phyloP scores from a whole-genome alignment of 73 alveolate genomes.

The Symbiodinium natans region DNA sequence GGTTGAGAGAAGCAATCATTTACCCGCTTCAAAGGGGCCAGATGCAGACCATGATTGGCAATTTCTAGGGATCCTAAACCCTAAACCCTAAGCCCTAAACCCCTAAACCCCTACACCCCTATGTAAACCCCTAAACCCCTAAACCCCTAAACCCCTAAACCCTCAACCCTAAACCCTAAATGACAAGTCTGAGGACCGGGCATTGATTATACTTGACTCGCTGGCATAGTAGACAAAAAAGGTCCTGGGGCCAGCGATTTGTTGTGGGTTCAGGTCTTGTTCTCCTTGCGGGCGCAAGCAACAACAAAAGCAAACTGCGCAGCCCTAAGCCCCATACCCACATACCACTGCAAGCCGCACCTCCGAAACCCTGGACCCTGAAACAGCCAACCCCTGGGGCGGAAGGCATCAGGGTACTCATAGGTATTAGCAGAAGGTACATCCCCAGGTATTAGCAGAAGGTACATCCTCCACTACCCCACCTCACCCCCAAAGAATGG shows the following conservation, averaged over 20 bases:
- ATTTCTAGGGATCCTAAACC: no score
- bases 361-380: background rate
- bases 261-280: background rate
- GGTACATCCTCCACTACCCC: no score
- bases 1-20: no score
- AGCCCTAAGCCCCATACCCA: background rate
- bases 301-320: background rate
- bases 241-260: background rate
- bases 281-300: background rate
- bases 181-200: background rate
- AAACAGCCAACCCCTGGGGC: background rate
- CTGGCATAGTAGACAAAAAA: slow-evolving; percentile 42
- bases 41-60: no score
- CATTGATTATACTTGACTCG: background rate
- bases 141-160: no score
- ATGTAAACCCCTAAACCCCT: no score
- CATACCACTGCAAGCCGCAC: background rate
- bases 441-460: background rate
- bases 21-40: no score
- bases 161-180: no score
- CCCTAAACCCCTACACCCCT: no score
- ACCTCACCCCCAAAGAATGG: no score
- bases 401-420: background rate
- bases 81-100: no score
- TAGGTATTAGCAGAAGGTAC: background rate